These are phyloP conservation scores for Quercus engelmannii DNA, from an alignment of 306 rosid species.

Conservation along the genomic window DNA sequence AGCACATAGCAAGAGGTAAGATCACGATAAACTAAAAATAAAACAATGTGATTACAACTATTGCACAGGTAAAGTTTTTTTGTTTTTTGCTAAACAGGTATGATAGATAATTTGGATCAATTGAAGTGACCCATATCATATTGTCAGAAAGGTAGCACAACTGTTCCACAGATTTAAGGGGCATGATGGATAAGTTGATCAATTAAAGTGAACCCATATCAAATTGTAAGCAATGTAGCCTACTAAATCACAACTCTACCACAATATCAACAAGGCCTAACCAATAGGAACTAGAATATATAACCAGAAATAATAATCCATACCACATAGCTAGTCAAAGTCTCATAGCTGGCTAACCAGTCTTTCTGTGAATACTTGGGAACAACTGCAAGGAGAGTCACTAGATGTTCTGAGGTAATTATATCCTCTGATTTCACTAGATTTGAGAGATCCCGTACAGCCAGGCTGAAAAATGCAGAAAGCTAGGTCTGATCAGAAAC, in stretches of 20 bases:
- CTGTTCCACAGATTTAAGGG: conserved; percentile 20
- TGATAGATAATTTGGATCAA: no score
- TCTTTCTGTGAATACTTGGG: conserved; percentile 94
- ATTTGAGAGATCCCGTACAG: conserved; percentile 88
- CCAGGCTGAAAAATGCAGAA: conserved; percentile 58
- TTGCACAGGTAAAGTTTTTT: neutral
- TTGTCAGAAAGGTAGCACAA: neutral
- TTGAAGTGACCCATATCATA: no score
- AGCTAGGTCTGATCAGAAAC: conserved; percentile 15
- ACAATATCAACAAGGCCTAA: conserved; percentile 8
- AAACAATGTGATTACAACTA: conserved; percentile 1
- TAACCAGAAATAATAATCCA: neutral
- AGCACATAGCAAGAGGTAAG: conserved; percentile 28
- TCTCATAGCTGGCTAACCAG: conserved; percentile 93
- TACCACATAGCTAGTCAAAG: conserved; percentile 84
- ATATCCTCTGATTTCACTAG: conserved; percentile 90
- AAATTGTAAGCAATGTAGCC: neutral
- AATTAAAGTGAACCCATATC: neutral
- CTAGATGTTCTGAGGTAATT: conserved; percentile 72
- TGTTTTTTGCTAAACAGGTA: no score
- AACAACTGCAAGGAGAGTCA: conserved; percentile 84
- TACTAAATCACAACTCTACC: conserved; percentile 10
- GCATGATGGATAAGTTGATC: conserved; percentile 5
- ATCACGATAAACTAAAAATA: conserved; percentile 6
- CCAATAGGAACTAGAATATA: conserved; percentile 11